Base-by-base conservation (phyloP, 495 filamentous ascomycete genomes). In the Penicillium cinerascens region DNA sequence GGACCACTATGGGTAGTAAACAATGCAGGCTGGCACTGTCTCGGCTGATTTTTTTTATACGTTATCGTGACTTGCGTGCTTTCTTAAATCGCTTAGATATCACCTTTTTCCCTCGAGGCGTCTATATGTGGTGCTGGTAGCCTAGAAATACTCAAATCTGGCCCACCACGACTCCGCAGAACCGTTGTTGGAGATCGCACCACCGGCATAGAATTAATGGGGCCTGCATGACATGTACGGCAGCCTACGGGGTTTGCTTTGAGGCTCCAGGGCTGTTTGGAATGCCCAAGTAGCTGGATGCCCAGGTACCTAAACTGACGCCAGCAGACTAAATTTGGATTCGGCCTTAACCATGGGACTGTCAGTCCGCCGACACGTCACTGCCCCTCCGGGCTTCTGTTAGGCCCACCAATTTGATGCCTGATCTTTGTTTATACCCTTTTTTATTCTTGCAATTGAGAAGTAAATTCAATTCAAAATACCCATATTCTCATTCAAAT, bases 341-440 rank as follows among this genome's bases (percentile, higher is more conserved):
- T n/a, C 41, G 37, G 10, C 4, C 38, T 46, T 45, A 60, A 60
- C 58, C 58, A 60, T 60, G 58, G 58, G 49, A 48, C 51, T 47
- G 10, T 6, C 6, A 3, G 22, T 27, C 5, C 13, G 10, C 44
- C 27, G 46, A 52, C 45, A 55, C 47, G 54, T 52, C 49, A 52
- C 25, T 47, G 37, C 23, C 47, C 47, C 37, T 36, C 37, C 37
- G n/a, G 7, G 16, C n/a, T 39, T 53, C 48, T 48, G 33, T 35
- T 6, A 39, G n/a, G 18, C 37, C 37, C 37, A 39, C 37, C 11
- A 33, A 33, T 13, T 33, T 33, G 29, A 33, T 33, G 13, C 29
- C 29, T 33, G 11, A 13, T 33, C 11, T 10, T 33, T 23, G 11
- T 13, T 10, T 15, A 13, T 15, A 4, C 9, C 8, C 11, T 15